phyloP scores from a whole-genome alignment of 2,329 filamentous ascomycete genomes.

The Talaromyces funiculosus region DNA sequence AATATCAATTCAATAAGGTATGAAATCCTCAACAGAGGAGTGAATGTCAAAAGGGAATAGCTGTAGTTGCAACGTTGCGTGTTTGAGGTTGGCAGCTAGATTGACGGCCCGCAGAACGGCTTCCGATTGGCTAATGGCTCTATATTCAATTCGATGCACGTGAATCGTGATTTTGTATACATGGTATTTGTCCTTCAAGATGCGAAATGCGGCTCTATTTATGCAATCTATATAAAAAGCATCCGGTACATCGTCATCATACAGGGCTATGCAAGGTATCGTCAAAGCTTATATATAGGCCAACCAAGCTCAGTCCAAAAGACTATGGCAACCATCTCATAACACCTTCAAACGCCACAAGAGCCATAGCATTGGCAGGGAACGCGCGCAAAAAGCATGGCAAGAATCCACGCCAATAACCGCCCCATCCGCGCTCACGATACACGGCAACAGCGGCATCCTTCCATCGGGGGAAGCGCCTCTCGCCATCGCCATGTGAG shows the following conservation, averaged over 20 bases:
- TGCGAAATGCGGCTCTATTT: neutral
- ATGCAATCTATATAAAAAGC: neutral
- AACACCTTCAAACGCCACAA: constrained; percentile 88
- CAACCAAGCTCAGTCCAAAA: neutral
- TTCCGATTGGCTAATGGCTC: neutral
- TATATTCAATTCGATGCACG: neutral
- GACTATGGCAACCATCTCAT: constrained; percentile 57
- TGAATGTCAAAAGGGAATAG: neutral
- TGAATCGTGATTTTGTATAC: neutral
- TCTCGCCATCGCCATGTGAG: constrained; percentile 58
- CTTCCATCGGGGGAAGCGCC: constrained; percentile 68
- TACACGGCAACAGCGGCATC: constrained; percentile 75
- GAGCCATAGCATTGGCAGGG: constrained; percentile 88
- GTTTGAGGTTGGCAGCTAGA: constrained; percentile 3
- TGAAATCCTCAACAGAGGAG: neutral
- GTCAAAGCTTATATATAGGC: neutral
- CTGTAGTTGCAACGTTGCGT: constrained; percentile 5
- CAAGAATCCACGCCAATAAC: constrained; percentile 89
- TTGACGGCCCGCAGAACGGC: neutral
- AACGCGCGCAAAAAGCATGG: constrained; percentile 93
- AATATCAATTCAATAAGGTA: neutral
- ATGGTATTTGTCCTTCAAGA: neutral
- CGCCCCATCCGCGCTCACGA: constrained; percentile 66
- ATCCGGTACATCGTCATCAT: neutral
- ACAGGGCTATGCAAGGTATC: constrained; percentile 4